Evolutionary conservation across 495 filamentous ascomycete genomes (phyloP).

Genomic region (Acidiella bohemica): DNA sequence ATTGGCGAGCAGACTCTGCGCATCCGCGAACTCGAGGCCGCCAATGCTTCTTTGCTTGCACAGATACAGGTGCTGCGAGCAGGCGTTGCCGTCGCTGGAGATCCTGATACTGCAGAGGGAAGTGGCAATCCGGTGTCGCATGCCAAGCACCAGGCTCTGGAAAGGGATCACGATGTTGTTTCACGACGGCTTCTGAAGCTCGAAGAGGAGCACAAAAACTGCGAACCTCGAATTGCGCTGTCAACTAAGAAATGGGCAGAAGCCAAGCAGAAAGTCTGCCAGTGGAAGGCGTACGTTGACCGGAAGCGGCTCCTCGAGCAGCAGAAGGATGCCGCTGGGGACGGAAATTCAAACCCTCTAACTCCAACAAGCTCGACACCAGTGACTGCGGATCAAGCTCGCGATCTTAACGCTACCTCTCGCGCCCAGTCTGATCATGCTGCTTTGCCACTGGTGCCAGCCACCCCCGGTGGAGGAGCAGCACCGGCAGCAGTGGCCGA

Average conservation of each 20-base stretch:
- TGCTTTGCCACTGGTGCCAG: too few relatives aligned
- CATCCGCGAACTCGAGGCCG: not conserved
- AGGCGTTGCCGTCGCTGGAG: not conserved
- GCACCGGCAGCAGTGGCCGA: too few relatives aligned
- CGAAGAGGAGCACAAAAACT: slow-evolving; percentile 8
- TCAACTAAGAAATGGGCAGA: slow-evolving; percentile 20
- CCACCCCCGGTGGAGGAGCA: too few relatives aligned
- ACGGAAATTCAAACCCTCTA: too few relatives aligned
- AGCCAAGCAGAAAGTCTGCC: slow-evolving; percentile 18
- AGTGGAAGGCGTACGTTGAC: slow-evolving; percentile 18
- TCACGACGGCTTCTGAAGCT: slow-evolving; percentile 11
- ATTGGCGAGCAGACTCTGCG: not conserved
- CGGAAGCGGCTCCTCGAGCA: not conserved
- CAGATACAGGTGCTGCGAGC: slow-evolving; percentile 2
- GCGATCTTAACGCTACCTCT: not conserved
- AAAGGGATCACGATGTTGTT: slow-evolving; percentile 20
- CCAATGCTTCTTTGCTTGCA: slow-evolving; percentile 4
- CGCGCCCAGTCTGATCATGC: too few relatives aligned
- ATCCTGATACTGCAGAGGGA: too few relatives aligned
- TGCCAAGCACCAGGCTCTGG: slow-evolving; percentile 13
- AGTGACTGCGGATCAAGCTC: too few relatives aligned
- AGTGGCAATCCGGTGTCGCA: too few relatives aligned
- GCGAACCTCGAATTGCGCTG: slow-evolving; percentile 8
- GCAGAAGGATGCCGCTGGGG: too few relatives aligned
- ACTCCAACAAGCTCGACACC: not conserved